Conservation (phyloP, 192 early-diverging fungal genomes). For the Coemansia sp. region DNA sequence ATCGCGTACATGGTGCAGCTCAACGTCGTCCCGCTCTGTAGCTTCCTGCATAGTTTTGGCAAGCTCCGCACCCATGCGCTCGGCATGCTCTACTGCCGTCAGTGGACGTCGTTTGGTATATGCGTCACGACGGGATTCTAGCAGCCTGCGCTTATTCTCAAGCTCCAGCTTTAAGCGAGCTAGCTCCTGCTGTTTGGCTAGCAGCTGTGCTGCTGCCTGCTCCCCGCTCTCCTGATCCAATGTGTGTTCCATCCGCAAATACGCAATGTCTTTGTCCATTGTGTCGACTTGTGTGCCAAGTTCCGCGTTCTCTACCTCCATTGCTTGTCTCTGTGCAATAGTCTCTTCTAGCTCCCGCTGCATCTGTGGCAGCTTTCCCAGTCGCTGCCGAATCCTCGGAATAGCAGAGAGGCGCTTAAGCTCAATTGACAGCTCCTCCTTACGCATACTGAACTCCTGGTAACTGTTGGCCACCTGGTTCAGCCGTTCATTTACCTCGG, state of each 20-base stretch:
- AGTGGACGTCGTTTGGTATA: conserved; percentile 37
- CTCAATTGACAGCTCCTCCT: conserved; percentile 40
- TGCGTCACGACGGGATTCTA: conserved; percentile 27
- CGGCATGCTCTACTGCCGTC: conserved; percentile 44
- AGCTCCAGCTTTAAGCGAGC: conserved; percentile 23
- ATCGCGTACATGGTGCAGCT: conserved; percentile 14
- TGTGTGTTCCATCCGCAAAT: conserved; percentile 43
- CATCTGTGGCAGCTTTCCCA: conserved; percentile 43
- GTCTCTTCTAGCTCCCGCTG: conserved; percentile 30
- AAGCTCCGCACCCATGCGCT: conserved; percentile 31
- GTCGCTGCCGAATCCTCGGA: conserved; percentile 38
- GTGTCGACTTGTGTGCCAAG: conserved; percentile 19
- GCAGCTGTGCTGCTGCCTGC: conserved; percentile 35
- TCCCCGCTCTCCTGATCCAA: conserved; percentile 51
- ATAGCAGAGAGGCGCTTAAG: conserved; percentile 44
- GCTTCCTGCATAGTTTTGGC: neutral
- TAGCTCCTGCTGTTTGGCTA: conserved; percentile 24
- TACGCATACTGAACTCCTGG: conserved; percentile 41
- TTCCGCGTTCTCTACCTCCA: conserved; percentile 32
- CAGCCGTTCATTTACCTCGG: conserved; percentile 50
- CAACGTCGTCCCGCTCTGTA: conserved; percentile 1
- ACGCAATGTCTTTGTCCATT: conserved; percentile 46
- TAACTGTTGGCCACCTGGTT: conserved; percentile 51
- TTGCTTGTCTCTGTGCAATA: conserved; percentile 16
- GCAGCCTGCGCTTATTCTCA: conserved; percentile 37